Evolutionary conservation across 257 asterid genomes (phyloP).

Genomic region (Anisodus acutangulus): DNA sequence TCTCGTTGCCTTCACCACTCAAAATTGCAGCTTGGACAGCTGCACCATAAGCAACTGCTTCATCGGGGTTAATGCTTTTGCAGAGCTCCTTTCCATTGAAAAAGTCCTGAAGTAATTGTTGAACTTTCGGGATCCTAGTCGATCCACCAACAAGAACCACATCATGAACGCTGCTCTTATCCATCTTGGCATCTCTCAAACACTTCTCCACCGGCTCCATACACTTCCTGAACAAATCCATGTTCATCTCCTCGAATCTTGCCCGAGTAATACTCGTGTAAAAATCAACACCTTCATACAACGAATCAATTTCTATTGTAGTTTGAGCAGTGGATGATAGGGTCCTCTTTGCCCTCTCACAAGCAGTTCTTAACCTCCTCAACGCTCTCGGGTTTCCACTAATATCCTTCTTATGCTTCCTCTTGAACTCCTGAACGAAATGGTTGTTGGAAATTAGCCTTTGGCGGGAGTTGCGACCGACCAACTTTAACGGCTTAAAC

Average conservation of each 20-base stretch:
- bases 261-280: slow-evolving; percentile 34
- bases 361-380: slow-evolving; percentile 41
- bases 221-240: slow-evolving; percentile 45
- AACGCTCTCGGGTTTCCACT: slow-evolving; percentile 33
- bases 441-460: too few relatives aligned
- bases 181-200: slow-evolving; percentile 45
- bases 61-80: slow-evolving; percentile 74
- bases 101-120: slow-evolving; percentile 55
- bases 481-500: too few relatives aligned
- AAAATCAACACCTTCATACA: slow-evolving; percentile 31
- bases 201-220: slow-evolving; percentile 46
- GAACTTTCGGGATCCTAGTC: slow-evolving; percentile 42
- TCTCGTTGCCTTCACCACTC: slow-evolving; percentile 70
- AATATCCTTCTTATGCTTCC: slow-evolving; percentile 31
- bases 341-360: slow-evolving; percentile 41
- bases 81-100: slow-evolving; percentile 71
- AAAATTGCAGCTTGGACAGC: slow-evolving; percentile 72
- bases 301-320: slow-evolving; percentile 31
- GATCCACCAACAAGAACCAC: slow-evolving; percentile 50
- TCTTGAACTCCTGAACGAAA: slow-evolving; percentile 32
- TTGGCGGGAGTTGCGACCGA: too few relatives aligned
- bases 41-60: slow-evolving; percentile 77
- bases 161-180: slow-evolving; percentile 37
- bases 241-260: slow-evolving; percentile 43
- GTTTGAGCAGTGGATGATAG: slow-evolving; percentile 43